A percentile compares a stretch with the other conserved stretches of the same genome.
phyloP scores from a whole-genome alignment of 768 basidiomycete genomes.

The Boletus eberwhitei region DNA sequence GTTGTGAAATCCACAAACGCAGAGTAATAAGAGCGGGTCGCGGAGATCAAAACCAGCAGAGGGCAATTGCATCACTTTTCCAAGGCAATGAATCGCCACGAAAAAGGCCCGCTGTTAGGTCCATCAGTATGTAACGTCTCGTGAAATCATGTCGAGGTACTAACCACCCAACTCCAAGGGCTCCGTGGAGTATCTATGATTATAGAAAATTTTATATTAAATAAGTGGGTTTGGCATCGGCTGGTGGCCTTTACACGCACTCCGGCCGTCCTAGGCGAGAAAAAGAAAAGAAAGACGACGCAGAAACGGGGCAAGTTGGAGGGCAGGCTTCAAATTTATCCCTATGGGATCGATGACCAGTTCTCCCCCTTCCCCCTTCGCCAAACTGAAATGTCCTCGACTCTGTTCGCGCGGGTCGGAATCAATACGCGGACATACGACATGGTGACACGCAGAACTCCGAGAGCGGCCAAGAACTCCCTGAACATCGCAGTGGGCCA shows the following conservation, averaged over 20 bases:
- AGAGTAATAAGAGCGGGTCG: conserved; percentile 15
- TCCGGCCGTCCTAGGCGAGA: neutral
- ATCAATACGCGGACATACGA: neutral
- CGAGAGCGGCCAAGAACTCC: conserved; percentile 2
- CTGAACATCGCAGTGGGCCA: neutral
- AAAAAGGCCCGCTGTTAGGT: neutral
- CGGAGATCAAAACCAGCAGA: conserved; percentile 30
- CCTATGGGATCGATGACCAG: conserved; percentile 1
- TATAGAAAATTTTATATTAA: neutral
- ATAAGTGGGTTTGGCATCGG: neutral
- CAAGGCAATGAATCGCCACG: neutral
- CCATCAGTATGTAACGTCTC: conserved; percentile 1
- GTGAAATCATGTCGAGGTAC: conserved; percentile 1
- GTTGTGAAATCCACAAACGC: conserved; percentile 3
- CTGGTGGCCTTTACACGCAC: neutral
- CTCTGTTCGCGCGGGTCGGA: neutral
- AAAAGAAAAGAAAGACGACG: neutral
- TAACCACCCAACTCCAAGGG: conserved; percentile 20
- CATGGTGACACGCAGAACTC: neutral
- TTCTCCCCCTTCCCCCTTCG: neutral
- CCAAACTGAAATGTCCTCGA: neutral
- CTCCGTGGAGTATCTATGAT: conserved; percentile 20
- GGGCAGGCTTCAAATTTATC: too few relatives aligned
- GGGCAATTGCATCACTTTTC: conserved; percentile 7
- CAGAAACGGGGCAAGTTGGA: neutral